These are phyloP conservation scores for Sporobolomyces roseus DNA, from an alignment of 768 basidiomycete species.

Conservation along the genomic window DNA sequence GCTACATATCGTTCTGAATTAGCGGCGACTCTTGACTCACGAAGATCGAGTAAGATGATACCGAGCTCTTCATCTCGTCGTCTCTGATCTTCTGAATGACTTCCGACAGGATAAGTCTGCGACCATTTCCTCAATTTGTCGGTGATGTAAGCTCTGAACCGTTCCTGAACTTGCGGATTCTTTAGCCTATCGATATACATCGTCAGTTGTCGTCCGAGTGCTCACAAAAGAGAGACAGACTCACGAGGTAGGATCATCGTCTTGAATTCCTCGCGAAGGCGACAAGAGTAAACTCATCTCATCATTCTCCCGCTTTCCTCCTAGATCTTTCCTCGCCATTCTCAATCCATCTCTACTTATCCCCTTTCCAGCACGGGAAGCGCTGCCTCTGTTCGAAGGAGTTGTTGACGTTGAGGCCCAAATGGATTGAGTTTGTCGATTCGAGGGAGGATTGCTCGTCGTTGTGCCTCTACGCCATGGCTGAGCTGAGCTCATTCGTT, in stretches of 20 bases:
- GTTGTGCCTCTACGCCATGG: conserved; percentile 15
- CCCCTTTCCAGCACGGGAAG: not conserved
- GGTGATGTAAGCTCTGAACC: conserved; percentile 30
- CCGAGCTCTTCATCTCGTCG: conserved; percentile 26
- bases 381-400: not conserved
- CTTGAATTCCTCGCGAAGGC: conserved; percentile 27
- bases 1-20: too few relatives aligned
- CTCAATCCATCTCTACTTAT: conserved; percentile 18
- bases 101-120: not conserved
- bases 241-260: conserved; percentile 17
- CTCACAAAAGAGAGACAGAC: not conserved
- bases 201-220: too few relatives aligned
- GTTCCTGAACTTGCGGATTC: conserved; percentile 23
- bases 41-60: conserved; percentile 37
- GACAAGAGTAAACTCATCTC: conserved; percentile 34
- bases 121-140: conserved; percentile 26
- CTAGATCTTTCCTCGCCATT: conserved; percentile 25
- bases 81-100: not conserved
- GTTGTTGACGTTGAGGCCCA: not conserved
- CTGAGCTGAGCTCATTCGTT: not conserved
- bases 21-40: conserved; percentile 4
- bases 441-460: accelerated
- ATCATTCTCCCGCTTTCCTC: not conserved
- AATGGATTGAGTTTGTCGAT: not conserved
- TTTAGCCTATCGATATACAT: not conserved